Evolutionary conservation across 2,329 filamentous ascomycete species (phyloP), one percentile per base, ranked within the genome.

Genomic region (Cytospora schulzeri): DNA sequence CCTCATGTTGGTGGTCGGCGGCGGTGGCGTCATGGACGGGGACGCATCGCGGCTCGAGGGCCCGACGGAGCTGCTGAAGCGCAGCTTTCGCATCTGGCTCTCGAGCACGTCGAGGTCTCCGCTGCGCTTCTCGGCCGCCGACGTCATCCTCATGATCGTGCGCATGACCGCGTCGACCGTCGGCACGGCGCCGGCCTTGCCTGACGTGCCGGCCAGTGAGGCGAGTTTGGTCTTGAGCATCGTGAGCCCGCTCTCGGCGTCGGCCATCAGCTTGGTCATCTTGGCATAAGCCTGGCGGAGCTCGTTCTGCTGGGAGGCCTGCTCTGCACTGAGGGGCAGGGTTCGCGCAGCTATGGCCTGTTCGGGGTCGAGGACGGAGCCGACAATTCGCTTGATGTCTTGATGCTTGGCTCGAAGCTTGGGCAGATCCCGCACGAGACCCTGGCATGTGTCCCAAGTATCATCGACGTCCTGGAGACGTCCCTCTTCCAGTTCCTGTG

Each of bases 91-190:
- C 79, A 99, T 87, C 74, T 97, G 91, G 56, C 88, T 86, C 77
- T 98, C 95, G 35, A 98, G 83, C 8, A 97, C 87, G 74, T 97
- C 92, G 60, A 99, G 88, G 71, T 98, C 94, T 64, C 90, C 91
- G 73, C 91, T 95, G 74, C 92, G 91, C 78, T 92, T 92, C 80
- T 98, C 92, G 0, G 91, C 91, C 89, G 97, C 94, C 66, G 82
- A 85, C 38, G 93, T 97, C 90, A 99, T 93, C 73, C 95, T 97
- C 64, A 83, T 82, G 69, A 99, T 96, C 1, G 95, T 99, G 66
- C 91, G 91, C 70, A 93, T 89, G 24, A 99, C 91, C 0, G 92
- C 92, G 71, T 97, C 95, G 12, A 97, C 91, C 0, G 93, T 97
- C 0, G 95, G 95, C 5, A 89, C 85, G 58, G 83, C 81, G 14